A percentile compares a stretch with the other conserved stretches of the same genome.
These are phyloP conservation scores for Carnegiea gigantea DNA, from an alignment of 179 eudicot genomes.

Conservation along the genomic window DNA sequence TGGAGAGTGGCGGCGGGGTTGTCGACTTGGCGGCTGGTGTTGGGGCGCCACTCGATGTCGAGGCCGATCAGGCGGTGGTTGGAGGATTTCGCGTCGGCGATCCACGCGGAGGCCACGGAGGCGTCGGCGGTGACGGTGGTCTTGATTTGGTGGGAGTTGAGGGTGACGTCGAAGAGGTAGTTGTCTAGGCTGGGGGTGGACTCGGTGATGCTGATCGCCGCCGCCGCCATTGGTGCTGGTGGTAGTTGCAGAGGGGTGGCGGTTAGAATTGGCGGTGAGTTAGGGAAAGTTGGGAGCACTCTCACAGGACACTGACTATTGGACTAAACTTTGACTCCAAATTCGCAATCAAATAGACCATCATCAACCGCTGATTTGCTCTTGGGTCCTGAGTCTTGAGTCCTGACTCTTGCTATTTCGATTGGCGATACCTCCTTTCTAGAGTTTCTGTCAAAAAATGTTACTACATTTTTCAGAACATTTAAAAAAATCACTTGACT, in stretches of 20 bases:
- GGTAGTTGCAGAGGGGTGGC: neutral
- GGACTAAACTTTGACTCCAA: neutral
- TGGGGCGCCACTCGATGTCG: constrained; percentile 64
- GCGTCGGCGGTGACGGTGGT: constrained; percentile 38
- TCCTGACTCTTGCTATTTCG: too few species aligned
- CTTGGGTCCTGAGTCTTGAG: too few species aligned
- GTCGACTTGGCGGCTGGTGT: constrained; percentile 13
- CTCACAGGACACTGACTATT: too few species aligned
- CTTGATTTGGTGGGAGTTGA: constrained; percentile 20
- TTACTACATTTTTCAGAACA: too few species aligned
- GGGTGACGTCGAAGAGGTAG: constrained; percentile 25
- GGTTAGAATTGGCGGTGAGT: too few species aligned
- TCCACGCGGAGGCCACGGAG: constrained; percentile 33
- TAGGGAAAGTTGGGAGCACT: too few species aligned
- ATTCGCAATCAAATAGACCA: neutral
- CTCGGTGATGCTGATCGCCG: constrained; percentile 21
- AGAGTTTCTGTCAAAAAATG: too few species aligned
- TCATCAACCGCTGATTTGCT: too few species aligned
- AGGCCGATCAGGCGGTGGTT: constrained; percentile 41
- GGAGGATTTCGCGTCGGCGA: constrained; percentile 23
- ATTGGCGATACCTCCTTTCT: too few species aligned
- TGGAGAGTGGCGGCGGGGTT: constrained; percentile 52
- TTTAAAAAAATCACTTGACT: too few species aligned
- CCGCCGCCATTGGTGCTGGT: neutral
- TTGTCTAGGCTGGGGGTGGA: constrained; percentile 18